A percentile compares a stretch with the other conserved stretches of the same genome.
phyloP scores from a whole-genome alignment of 192 early-diverging fungal genomes.

The Coemansia sp. region DNA sequence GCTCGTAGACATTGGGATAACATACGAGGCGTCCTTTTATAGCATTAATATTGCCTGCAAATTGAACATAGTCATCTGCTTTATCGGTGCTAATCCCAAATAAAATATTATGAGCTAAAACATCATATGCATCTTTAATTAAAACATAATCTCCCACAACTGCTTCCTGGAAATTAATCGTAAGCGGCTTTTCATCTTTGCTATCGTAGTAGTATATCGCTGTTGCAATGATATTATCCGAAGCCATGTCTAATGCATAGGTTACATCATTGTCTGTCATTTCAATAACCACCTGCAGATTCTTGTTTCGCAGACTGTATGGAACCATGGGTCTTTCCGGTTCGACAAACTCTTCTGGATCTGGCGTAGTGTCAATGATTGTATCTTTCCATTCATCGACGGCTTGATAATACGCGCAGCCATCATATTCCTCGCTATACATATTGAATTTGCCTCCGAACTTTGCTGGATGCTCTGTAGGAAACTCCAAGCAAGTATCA shows the following conservation, averaged over 20 bases:
- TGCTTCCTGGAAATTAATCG: background rate
- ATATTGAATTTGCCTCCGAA: background rate
- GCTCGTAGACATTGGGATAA: constrained; percentile 1
- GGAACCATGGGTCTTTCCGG: too few relatives aligned
- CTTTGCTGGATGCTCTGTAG: too few relatives aligned
- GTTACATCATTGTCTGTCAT: too few relatives aligned
- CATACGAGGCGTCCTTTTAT: background rate
- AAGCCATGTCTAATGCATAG: background rate
- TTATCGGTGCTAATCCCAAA: too few relatives aligned
- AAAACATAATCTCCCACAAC: background rate
- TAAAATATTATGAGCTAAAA: background rate
- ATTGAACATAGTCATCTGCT: too few relatives aligned
- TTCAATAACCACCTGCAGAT: too few relatives aligned
- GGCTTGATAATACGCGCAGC: too few relatives aligned
- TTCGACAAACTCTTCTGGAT: too few relatives aligned
- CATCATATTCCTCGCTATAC: background rate
- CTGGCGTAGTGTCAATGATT: too few relatives aligned
- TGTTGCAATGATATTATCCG: background rate
- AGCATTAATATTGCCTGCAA: background rate
- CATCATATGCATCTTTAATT: background rate
- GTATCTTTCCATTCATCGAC: background rate
- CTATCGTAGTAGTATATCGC: background rate
- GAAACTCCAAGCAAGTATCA: background rate
- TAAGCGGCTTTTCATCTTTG: background rate
- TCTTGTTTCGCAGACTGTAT: too few relatives aligned